phyloP scores from a whole-genome alignment of 2,329 filamentous ascomycete species.

The Sclerotinia minor region DNA sequence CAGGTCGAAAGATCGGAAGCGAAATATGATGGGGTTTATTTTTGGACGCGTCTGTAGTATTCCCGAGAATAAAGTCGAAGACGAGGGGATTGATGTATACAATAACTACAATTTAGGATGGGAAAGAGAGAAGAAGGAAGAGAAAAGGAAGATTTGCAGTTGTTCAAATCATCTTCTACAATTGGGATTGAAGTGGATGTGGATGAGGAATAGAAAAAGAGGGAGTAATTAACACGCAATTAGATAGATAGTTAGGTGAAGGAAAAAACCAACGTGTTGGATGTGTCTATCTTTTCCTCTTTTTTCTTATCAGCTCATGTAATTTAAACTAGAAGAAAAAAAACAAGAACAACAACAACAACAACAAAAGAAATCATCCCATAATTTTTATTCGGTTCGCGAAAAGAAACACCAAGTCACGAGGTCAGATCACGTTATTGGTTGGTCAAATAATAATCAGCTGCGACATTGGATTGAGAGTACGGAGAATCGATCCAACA shows the following conservation, averaged over 20 bases:
- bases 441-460: no score
- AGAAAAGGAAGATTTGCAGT: neutral
- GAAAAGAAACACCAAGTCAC: constrained; percentile 4
- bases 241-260: no score
- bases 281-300: neutral
- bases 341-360: no score
- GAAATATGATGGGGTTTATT: neutral
- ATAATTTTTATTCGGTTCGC: neutral
- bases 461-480: no score
- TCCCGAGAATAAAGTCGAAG: neutral
- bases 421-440: neutral
- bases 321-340: no score
- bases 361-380: neutral
- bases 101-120: neutral
- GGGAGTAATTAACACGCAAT: no score
- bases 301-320: no score
- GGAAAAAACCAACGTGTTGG: neutral
- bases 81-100: neutral
- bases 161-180: neutral
- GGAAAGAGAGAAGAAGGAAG: neutral
- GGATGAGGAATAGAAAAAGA: no score
- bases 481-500: no score
- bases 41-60: neutral
- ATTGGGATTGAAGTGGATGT: neutral
- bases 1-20: neutral